Evolutionary conservation across 352 stramenopile species (phyloP), one percentile per base, ranked within the genome.

Genomic region (Nothophytophthora sp.): DNA sequence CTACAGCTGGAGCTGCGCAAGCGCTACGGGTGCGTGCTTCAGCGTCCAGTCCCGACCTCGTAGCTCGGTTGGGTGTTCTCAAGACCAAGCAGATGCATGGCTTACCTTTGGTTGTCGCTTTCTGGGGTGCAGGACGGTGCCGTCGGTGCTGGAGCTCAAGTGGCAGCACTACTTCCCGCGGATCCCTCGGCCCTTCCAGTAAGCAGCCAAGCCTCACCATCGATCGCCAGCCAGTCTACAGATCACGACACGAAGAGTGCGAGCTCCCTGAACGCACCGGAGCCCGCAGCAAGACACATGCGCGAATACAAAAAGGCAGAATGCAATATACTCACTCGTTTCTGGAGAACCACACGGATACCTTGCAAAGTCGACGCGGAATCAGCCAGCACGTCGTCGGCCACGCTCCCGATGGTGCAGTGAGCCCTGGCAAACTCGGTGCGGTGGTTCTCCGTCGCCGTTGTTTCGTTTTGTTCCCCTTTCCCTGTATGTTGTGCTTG

Each of bases 81-180:
- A 10, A 5, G 25, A 24, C 18, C 23, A 19, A 24, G 1, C 27
- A 30, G 27, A 8, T 15, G 18, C 29, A 12, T 10, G 7, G 24
- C 8, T 13, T 12, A 16, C n/a, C n/a, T n/a, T n/a, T n/a, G n/a
- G 20, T 10, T 27, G 39, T 27, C 29, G 55, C n/a, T 30, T 63
- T 4, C 12, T 39, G 9, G n/a, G n/a, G n/a, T 37, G 27, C 29
- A 88, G 77, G 6, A 55, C 77, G 23, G 74, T 79, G 18, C 74
- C 77, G 20, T 73, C 69, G 15, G 48, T 85, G 37, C 39, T 88
- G 3, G 73, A 83, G 16, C 38, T 67, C 11, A 67, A 71, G 34
- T 88, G 75, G 75, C 62, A 68, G 10, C 52, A 79, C 27, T 86
- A 79, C 33, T 87, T 89, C 43, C 75, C 73, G 39, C 42, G 28